phyloP scores from a whole-genome alignment of 768 basidiomycete species.

The Phanerochaete sordida region DNA sequence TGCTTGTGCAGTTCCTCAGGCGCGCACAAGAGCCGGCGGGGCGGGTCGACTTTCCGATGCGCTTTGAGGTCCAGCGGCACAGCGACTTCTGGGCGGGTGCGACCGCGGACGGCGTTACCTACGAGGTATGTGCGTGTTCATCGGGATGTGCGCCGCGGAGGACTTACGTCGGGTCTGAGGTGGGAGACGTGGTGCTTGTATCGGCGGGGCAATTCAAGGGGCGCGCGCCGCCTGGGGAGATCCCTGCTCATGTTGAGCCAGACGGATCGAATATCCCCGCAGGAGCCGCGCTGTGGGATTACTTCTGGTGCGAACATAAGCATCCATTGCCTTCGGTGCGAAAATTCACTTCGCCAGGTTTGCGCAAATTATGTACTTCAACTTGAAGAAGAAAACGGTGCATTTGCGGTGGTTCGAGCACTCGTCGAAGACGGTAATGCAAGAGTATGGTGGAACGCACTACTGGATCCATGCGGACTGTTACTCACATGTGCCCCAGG shows the following conservation, averaged over 20 bases:
- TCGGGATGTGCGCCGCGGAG: too few relatives aligned
- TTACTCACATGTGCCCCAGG: neutral
- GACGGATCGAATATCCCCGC: constrained; percentile 21
- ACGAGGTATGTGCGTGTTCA: constrained; percentile 20
- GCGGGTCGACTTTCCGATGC: neutral
- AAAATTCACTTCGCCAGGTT: constrained; percentile 49
- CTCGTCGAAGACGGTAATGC: constrained; percentile 54
- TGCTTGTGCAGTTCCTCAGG: neutral
- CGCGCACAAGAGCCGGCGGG: too few relatives aligned
- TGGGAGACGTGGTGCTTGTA: constrained; percentile 61
- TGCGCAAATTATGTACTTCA: constrained; percentile 55
- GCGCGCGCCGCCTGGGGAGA: constrained; percentile 29
- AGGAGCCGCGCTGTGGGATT: constrained; percentile 45
- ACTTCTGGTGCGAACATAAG: constrained; percentile 53
- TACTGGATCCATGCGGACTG: neutral
- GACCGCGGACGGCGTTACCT: constrained; percentile 40
- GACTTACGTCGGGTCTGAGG: constrained; percentile 30
- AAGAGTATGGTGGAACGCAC: constrained; percentile 30
- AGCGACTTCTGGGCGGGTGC: constrained; percentile 30
- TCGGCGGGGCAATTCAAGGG: constrained; percentile 34
- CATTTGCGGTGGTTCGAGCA: constrained; percentile 81
- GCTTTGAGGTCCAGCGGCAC: neutral
- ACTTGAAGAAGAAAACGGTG: constrained; percentile 36
- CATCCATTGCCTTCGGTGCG: neutral
- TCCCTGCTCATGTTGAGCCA: constrained; percentile 29